Conservation (phyloP, 345 rosid species). For the Populus ilicifolia region DNA sequence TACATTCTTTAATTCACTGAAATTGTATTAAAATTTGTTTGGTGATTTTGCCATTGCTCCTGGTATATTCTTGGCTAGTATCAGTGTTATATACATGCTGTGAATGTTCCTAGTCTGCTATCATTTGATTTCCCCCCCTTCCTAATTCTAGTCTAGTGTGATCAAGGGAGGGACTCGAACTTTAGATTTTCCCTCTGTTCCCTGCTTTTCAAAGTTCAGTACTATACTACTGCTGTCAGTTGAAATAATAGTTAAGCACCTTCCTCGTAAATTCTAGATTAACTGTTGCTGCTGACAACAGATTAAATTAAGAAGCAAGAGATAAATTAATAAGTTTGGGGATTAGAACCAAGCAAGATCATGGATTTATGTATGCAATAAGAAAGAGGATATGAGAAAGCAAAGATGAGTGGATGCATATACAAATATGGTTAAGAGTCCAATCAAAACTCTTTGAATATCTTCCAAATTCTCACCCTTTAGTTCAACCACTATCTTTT, state of each 20-base stretch:
- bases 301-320: background rate
- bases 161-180: background rate
- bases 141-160: background rate
- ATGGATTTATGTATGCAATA: background rate
- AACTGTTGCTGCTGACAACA: background rate
- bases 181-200: background rate
- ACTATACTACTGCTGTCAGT: too few species aligned
- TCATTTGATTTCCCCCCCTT: background rate
- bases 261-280: too few species aligned
- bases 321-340: background rate
- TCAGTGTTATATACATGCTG: background rate
- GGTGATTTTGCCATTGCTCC: background rate
- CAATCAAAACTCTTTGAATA: background rate
- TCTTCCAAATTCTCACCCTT: background rate
- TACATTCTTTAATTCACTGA: background rate
- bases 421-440: background rate
- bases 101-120: background rate
- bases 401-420: background rate
- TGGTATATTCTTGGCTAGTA: background rate
- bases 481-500: background rate
- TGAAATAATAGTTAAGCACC: too few species aligned
- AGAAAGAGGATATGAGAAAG: background rate
- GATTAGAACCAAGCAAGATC: background rate
- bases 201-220: too few species aligned
- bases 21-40: background rate